phyloP scores from a whole-genome alignment of 2,329 filamentous ascomycete species.

The Onygena corvina region DNA sequence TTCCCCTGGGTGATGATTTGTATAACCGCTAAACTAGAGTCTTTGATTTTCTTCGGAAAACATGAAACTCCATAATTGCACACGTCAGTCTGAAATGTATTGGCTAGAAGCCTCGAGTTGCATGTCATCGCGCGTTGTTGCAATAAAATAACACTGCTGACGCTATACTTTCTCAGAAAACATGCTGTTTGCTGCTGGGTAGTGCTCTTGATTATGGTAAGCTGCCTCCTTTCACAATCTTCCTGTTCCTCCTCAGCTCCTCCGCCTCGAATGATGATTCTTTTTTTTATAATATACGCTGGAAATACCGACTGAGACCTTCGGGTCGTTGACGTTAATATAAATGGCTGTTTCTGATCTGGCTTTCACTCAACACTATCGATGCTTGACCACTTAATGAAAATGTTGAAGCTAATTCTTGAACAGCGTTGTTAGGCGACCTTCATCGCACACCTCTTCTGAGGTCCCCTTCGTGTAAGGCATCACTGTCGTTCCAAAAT shows the following conservation, averaged over 20 bases:
- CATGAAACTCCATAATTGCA: slow-evolving; percentile 65
- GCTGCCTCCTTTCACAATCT: background rate
- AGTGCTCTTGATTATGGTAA: slow-evolving; percentile 9
- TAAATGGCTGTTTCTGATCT: slow-evolving; percentile 48
- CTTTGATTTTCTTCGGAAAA: slow-evolving; percentile 66
- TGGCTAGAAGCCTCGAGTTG: background rate
- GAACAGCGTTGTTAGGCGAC: background rate
- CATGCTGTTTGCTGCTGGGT: slow-evolving; percentile 3
- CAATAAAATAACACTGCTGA: background rate
- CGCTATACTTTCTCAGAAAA: background rate
- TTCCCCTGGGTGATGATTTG: slow-evolving; percentile 60
- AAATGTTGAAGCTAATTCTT: background rate
- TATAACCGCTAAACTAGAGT: slow-evolving; percentile 87
- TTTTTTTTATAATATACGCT: slow-evolving; percentile 49
- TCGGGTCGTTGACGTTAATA: slow-evolving; percentile 58
- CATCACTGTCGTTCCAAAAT: slow-evolving; percentile 14
- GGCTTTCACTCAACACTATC: background rate
- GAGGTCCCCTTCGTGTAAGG: slow-evolving; percentile 10
- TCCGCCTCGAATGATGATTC: slow-evolving; percentile 17
- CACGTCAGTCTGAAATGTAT: slow-evolving; percentile 74
- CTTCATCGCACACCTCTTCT: background rate
- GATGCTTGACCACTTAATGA: background rate
- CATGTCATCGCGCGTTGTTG: background rate
- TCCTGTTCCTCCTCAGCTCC: too few relatives aligned
- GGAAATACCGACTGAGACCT: slow-evolving; percentile 89